Percentiles rank a stretch among this genome's conserved stretches.
Conservation (phyloP, 306 rosid genomes). For the Cyclanthera cordifolia region DNA sequence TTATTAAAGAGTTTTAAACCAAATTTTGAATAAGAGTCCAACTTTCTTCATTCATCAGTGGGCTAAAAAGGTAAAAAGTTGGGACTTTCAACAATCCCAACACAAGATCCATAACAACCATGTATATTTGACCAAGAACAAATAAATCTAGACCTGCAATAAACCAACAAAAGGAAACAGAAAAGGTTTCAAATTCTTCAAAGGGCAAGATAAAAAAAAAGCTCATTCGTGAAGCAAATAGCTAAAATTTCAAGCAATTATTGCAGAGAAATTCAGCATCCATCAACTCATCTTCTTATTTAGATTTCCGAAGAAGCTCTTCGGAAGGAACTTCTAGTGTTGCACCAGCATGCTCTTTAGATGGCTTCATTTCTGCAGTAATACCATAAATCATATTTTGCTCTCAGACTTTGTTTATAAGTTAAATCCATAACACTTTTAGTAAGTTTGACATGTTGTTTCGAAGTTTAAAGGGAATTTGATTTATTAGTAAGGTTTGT, state of each 20-base stretch:
- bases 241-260: not conserved
- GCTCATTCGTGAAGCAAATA: not conserved
- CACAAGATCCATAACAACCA: not conserved
- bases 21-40: not conserved
- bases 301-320: constrained; percentile 34
- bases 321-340: constrained; percentile 83
- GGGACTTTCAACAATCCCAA: not conserved
- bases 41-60: not conserved
- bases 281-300: not conserved
- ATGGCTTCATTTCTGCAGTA: constrained; percentile 58
- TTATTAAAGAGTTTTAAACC: not conserved
- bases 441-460: not conserved
- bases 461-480: not conserved
- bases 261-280: not conserved
- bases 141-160: not conserved
- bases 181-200: not conserved
- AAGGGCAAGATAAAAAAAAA: not conserved
- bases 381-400: not conserved
- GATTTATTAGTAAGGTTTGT: too few species aligned
- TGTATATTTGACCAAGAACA: not conserved
- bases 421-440: not conserved
- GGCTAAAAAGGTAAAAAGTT: not conserved
- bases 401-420: not conserved
- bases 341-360: constrained; percentile 73
- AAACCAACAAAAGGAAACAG: not conserved